Percentiles rank a stretch among this genome's conserved stretches.
These are phyloP conservation scores for Silene noctiflora DNA, from an alignment of 179 eudicot genomes.

Conservation along the genomic window DNA sequence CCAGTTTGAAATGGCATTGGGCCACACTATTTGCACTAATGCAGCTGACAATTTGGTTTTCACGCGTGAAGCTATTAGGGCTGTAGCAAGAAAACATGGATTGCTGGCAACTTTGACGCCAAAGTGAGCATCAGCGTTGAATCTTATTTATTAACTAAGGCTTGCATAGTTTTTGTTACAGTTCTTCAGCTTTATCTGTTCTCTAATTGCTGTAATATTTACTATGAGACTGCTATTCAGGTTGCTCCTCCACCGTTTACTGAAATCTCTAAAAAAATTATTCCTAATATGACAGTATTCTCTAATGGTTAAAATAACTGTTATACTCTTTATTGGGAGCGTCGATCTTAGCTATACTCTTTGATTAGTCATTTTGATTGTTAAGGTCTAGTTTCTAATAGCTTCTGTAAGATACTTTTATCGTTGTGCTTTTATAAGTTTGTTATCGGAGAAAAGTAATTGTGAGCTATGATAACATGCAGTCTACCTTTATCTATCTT, in stretches of 20 bases:
- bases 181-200: not conserved
- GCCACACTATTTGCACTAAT: conserved; percentile 51
- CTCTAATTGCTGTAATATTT: not conserved
- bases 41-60: conserved; percentile 85
- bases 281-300: too few species aligned
- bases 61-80: conserved; percentile 68
- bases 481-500: too few species aligned
- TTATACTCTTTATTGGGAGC: not conserved
- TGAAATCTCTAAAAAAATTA: too few species aligned
- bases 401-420: not conserved
- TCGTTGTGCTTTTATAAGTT: not conserved
- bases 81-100: conserved; percentile 91
- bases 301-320: too few species aligned
- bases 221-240: too few species aligned
- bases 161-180: not conserved
- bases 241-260: not conserved
- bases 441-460: not conserved
- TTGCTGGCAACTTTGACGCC: conserved; percentile 91
- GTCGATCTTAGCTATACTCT: not conserved
- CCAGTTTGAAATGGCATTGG: conserved; percentile 79
- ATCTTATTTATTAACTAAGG: not conserved
- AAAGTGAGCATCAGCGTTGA: conserved; percentile 49
- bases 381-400: not conserved
- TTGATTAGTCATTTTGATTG: not conserved
- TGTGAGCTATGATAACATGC: not conserved